A percentile compares a stretch with the other conserved stretches of the same genome.
phyloP scores from a whole-genome alignment of 768 basidiomycete genomes.

The Trametes villosa region DNA sequence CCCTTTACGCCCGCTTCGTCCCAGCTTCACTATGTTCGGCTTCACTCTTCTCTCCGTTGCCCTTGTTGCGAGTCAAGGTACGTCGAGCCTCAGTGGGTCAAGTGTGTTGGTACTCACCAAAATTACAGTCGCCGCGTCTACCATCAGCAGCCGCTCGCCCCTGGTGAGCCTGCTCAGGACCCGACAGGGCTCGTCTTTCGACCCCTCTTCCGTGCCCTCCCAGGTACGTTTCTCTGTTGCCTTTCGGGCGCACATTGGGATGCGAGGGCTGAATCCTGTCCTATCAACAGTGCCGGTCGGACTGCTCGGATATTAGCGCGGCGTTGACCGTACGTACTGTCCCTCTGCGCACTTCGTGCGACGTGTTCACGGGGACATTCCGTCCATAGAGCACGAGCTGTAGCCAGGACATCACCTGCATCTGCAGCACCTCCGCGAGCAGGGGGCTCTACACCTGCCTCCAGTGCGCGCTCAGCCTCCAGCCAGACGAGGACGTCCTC shows the following conservation, averaged over 20 bases:
- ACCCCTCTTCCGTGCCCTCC: conserved; percentile 3
- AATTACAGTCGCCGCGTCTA: conserved; percentile 5
- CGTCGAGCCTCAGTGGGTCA: no score
- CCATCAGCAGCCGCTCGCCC: neutral
- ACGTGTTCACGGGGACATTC: neutral
- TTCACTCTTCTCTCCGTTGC: conserved; percentile 12
- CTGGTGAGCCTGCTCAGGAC: neutral
- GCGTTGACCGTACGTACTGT: conserved; percentile 8
- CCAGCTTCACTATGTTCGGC: conserved; percentile 16
- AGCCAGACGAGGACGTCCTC: conserved; percentile 2
- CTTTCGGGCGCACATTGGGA: neutral
- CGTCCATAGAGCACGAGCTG: conserved; percentile 9
- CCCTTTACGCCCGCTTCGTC: neutral
- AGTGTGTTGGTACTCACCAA: neutral
- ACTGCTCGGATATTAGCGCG: conserved; percentile 8
- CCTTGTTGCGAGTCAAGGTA: conserved; percentile 21
- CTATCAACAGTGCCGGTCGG: conserved; percentile 10
- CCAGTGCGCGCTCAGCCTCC: conserved; percentile 19
- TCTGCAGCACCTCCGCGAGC: conserved; percentile 19
- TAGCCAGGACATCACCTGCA: conserved; percentile 8
- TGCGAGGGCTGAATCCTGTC: no score
- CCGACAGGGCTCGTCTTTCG: conserved; percentile 9
- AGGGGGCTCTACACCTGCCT: conserved; percentile 17
- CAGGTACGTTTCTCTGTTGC: conserved; percentile 2
- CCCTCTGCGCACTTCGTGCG: neutral